Evolutionary conservation across 2,329 filamentous ascomycete genomes (phyloP), one percentile per base, ranked within the genome.

Genomic region (Aspergillus quadricinctus): DNA sequence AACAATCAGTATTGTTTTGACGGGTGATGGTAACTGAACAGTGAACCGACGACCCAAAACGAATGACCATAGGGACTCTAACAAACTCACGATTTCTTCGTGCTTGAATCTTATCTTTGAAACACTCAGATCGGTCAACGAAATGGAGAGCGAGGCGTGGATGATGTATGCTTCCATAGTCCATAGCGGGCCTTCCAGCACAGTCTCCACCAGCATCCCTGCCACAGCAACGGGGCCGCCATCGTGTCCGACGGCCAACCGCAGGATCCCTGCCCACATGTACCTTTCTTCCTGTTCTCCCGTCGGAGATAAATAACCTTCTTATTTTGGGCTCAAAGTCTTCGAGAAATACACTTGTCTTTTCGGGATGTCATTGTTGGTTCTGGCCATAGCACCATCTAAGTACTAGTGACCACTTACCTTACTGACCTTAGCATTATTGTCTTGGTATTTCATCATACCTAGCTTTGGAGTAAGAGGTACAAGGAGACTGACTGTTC

Each of bases 181-280:
- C 40, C 19, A 46, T 14, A 23, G 7, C 46, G 43, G 31, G 50
- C 52, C 57, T 55, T 57, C 61, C 61, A 61, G 55, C 57, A 50
- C 52, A 64, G 60, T 68, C 66, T 65, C 69, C 69, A 69, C 69
- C 54, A 29, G 51, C 52, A 63, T 64, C 64, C 64, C 64, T 71
- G 69, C 69, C 69, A 69, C 63, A 70, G 70, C 70, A 72, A 72
- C 69, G 53, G 60, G 52, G 23, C 23, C 23, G 40, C 40, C 19
- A 43, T 43, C 40, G 9, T 21, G 19, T 23, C 43, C 43, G 43
- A 27, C 21, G 21, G 11, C 43, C 43, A 46, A 46, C 43, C 31
- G 23, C 11, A 43, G 14, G 19, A 40, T n/a, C 29, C 55, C 23
- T 53, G 49, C 7, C 31, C 50, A 48, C 23, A 51, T 27, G 53